phyloP scores from a whole-genome alignment of 139 green algal species.

The Tetraselmis chui region DNA sequence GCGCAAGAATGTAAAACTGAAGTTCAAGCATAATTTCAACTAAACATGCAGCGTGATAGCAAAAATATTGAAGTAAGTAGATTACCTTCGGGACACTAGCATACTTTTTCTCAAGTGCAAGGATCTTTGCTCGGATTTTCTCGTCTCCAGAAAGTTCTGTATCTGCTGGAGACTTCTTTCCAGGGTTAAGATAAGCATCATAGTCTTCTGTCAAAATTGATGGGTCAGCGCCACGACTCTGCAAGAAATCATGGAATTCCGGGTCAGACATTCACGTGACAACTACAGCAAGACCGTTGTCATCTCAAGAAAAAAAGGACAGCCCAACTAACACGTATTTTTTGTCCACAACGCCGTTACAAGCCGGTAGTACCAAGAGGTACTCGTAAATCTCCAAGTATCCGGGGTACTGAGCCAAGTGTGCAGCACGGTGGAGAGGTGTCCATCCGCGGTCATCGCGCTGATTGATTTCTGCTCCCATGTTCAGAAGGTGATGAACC shows the following conservation, averaged over 20 bases:
- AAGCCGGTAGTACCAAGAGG: too few species aligned
- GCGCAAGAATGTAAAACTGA: too few species aligned
- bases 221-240: conserved; percentile 82
- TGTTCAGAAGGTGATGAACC: conserved; percentile 85
- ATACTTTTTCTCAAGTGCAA: conserved; percentile 73
- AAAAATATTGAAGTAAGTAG: too few species aligned
- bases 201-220: conserved; percentile 62
- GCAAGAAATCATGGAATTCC: too few species aligned
- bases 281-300: not conserved
- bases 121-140: conserved; percentile 32
- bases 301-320: not conserved
- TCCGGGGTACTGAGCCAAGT: conserved; percentile 82
- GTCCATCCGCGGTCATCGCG: conserved; percentile 69
- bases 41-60: not conserved
- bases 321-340: too few species aligned
- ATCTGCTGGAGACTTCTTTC: conserved; percentile 48
- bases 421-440: conserved; percentile 82
- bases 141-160: conserved; percentile 16
- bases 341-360: conserved; percentile 28
- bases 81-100: conserved; percentile 45
- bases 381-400: conserved; percentile 95
- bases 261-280: too few species aligned
- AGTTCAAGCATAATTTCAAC: not conserved
- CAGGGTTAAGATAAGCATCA: conserved; percentile 86
- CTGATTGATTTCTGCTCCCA: conserved; percentile 80